These are phyloP conservation scores for Ilex asprella DNA, from an alignment of 257 asterid genomes.

Conservation along the genomic window DNA sequence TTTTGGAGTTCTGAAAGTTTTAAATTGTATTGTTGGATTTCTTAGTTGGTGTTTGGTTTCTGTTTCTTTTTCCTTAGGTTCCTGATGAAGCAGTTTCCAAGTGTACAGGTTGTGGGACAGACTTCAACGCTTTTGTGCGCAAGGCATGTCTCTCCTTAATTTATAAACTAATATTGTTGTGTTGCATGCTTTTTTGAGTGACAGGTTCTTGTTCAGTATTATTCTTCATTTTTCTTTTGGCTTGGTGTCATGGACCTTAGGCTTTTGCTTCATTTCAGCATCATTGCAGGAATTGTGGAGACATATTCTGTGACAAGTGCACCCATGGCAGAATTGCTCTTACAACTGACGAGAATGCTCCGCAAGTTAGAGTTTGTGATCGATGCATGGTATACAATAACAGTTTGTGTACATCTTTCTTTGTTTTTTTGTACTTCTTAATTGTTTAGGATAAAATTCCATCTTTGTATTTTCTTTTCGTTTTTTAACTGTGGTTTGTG, in stretches of 20 bases:
- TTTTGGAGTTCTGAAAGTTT: not conserved
- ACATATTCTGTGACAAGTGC: slow-evolving; percentile 93
- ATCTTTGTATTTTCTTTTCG: too few relatives aligned
- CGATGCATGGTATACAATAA: slow-evolving; percentile 72
- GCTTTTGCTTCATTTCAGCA: slow-evolving; percentile 51
- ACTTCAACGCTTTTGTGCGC: slow-evolving; percentile 74
- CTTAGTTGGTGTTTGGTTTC: not conserved
- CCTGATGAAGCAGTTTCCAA: slow-evolving; percentile 90
- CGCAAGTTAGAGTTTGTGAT: slow-evolving; percentile 84
- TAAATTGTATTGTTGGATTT: too few relatives aligned
- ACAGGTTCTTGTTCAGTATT: not conserved
- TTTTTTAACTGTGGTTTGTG: too few relatives aligned
- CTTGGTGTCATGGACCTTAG: not conserved
- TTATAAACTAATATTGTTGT: too few relatives aligned
- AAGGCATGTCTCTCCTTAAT: slow-evolving; percentile 43
- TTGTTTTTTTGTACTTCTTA: too few relatives aligned
- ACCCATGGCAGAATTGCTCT: slow-evolving; percentile 89
- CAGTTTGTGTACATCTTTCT: slow-evolving; percentile 3
- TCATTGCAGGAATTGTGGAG: slow-evolving; percentile 97
- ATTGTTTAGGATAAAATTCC: too few relatives aligned
- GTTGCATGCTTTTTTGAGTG: too few relatives aligned
- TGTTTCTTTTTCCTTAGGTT: slow-evolving; percentile 37
- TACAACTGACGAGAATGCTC: slow-evolving; percentile 84
- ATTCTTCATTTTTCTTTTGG: not conserved
- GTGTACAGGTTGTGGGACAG: slow-evolving; percentile 81